Evolutionary conservation across 23 red algal species (phyloP), one percentile per base, ranked within the genome.

Genomic region (Chondrus crispus): DNA sequence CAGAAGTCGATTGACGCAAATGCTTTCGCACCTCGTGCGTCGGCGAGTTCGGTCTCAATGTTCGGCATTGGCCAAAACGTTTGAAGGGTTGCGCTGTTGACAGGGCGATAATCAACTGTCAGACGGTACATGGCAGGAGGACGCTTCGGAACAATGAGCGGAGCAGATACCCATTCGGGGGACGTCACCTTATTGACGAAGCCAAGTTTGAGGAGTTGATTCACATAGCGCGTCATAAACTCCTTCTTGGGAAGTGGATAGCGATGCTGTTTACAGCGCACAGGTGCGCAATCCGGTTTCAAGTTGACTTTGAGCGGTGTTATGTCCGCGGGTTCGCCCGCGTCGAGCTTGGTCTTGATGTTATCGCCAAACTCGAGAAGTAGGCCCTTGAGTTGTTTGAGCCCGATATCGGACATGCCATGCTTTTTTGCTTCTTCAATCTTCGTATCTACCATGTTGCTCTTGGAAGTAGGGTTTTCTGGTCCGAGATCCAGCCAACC

Each of bases 51-150:
- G 44, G 79, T 48, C 58, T 83, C 79, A 22, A 83, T 83, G 79
- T 83, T 83, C 46, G 79, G 79, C 47, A 83, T 83, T 4, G 48
- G 79, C 79, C 44, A 62, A 28, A 83, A 83, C 52, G 79, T 83
- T 9, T 6, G 79, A 8, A 66, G 4, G 4, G 79, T 83, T 4
- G 46, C 79, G 26, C 7, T 62, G 47, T 62, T 83, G 79, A 83
- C 79, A 4, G 51, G 47, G 5, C 47, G 46, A 62, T 83, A 83
- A 39, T 83, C 79, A 83, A 83, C 26, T 57, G 79, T 83, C 47
- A 83, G 6, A 4, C 51, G 47, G 79, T 58, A 83, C 46, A 83
- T 66, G 7, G 79, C 44, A 83, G 44, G 79, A 7, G 51, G 79
- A 26, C 79, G 79, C 52, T 83, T 83, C 20, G 79, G 79, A 30